Evolutionary conservation across 164 flowering plant genomes (phyloP).

Genomic region (Aristolochia californica): DNA sequence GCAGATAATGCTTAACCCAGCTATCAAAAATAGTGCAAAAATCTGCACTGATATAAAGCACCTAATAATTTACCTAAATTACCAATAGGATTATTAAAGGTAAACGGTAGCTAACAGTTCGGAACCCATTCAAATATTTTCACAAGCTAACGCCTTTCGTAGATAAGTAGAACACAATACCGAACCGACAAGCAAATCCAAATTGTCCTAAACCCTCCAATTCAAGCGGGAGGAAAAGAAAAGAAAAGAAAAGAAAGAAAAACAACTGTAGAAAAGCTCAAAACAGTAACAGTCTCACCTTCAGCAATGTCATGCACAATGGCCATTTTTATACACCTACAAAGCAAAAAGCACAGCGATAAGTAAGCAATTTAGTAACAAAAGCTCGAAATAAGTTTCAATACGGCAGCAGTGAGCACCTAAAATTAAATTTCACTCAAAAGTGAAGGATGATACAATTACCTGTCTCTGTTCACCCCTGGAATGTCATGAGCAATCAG

Average conservation of each 20-base stretch:
- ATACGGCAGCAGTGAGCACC: too few species aligned
- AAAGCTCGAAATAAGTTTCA: neutral
- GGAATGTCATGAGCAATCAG: conserved; percentile 69
- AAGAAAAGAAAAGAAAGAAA: too few species aligned
- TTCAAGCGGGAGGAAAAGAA: neutral
- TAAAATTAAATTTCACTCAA: neutral
- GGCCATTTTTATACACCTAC: conserved; percentile 92
- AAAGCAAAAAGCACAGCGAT: neutral
- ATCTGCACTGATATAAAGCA: too few species aligned
- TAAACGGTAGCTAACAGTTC: too few species aligned
- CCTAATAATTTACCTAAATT: too few species aligned
- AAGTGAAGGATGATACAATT: conserved; percentile 7
- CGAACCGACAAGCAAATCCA: too few species aligned
- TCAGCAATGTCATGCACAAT: conserved; percentile 98
- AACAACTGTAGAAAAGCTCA: neutral
- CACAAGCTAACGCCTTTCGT: too few species aligned
- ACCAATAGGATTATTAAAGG: too few species aligned
- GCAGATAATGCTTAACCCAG: too few species aligned
- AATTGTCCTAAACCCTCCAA: neutral
- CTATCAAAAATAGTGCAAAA: too few species aligned
- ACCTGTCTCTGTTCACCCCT: conserved; percentile 80
- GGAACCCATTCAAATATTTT: too few species aligned
- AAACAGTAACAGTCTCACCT: conserved; percentile 29
- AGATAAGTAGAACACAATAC: too few species aligned
- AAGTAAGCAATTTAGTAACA: neutral